These are phyloP conservation scores for Aspergillus oerlinghausenensis DNA, from an alignment of 2,329 filamentous ascomycete species.

Conservation along the genomic window DNA sequence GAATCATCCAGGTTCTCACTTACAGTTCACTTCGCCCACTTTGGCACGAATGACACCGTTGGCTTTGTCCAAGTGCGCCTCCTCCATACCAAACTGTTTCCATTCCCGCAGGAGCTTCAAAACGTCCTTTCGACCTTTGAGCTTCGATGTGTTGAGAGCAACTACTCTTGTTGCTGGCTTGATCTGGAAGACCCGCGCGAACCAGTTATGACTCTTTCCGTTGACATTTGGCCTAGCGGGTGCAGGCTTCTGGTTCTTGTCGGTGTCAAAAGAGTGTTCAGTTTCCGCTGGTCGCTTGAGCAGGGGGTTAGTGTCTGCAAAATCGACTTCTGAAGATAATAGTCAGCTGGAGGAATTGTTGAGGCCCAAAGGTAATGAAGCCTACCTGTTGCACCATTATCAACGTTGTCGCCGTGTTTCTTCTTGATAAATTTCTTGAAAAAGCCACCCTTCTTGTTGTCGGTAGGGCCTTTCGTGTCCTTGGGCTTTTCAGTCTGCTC, in stretches of 20 bases:
- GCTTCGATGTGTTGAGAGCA: conserved; percentile 68
- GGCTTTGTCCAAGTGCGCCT: conserved; percentile 73
- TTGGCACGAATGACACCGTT: conserved; percentile 75
- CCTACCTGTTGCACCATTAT: conserved; percentile 37
- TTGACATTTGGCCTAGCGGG: conserved; percentile 11
- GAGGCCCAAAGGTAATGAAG: conserved; percentile 1
- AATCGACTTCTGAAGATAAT: conserved; percentile 6
- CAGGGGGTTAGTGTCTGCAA: conserved; percentile 2
- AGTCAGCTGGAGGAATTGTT: not conserved
- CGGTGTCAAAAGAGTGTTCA: conserved; percentile 14
- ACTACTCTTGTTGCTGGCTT: conserved; percentile 74
- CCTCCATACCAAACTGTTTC: conserved; percentile 74
- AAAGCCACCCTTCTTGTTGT: conserved; percentile 42
- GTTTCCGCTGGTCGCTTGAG: conserved; percentile 13
- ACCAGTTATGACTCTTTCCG: conserved; percentile 68
- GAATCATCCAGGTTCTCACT: conserved; percentile 35
- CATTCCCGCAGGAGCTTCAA: conserved; percentile 71
- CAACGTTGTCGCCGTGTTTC: conserved; percentile 33
- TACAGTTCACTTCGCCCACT: conserved; percentile 73
- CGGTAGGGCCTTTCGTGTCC: conserved; percentile 9
- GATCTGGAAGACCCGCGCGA: conserved; percentile 81
- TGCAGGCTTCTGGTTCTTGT: conserved; percentile 11
- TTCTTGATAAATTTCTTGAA: conserved; percentile 52
- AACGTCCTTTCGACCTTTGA: conserved; percentile 72
- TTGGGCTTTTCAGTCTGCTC: conserved; percentile 1